Evolutionary conservation across 768 basidiomycete species (phyloP), one percentile per base, ranked within the genome.

Genomic region (Cubamyces sp.): DNA sequence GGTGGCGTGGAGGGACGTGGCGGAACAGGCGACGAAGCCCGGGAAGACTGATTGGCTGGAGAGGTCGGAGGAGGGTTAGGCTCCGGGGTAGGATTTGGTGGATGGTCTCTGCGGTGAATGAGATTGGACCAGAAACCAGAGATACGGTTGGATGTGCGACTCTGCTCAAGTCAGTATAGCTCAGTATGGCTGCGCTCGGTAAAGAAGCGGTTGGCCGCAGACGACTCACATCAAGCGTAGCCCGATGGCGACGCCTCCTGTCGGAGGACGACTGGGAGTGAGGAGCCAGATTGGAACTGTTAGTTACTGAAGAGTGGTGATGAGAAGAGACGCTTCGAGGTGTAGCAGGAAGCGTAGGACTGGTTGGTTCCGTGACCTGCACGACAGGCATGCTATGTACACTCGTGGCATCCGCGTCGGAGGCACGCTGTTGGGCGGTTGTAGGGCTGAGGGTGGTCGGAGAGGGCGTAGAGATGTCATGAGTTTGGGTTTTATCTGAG

Each of bases 101-200:
- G 69, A 15, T 74, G 75, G 55, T 92, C 88, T 51, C 88, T 82
- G 58, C 91, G 84, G 70, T 89, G 86, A 6, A 94, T 90, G 60
- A 94, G 80, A 68, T 84, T 85, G 16, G 84, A 87, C 72, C 93
- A 87, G 75, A 94, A 94, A n/a, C 92, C 92, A 25, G 92, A 94
- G 30, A 94, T 79, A 28, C 92, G 82, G 70, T 87, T 91, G 26
- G 87, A 81, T 41, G 87, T 76, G 59, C 91, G 87, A 61, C 75
- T 74, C 82, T 87, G 56, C 18, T 61, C 21, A 45, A 52, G 62
- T 68, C 64, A 69, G 68, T 43, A 3, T 26, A 21, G 15, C 41
- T 68, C 64, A 69, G 68, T 43, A 3, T 26, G 28, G 15, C 41
- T 19, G 51, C 49, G 46, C 56, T 53, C 39, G 28, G 26, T 48